Percentiles rank a stretch among this genome's conserved stretches.
Conservation (phyloP, 257 asterid genomes). For the Coffea canephora region DNA sequence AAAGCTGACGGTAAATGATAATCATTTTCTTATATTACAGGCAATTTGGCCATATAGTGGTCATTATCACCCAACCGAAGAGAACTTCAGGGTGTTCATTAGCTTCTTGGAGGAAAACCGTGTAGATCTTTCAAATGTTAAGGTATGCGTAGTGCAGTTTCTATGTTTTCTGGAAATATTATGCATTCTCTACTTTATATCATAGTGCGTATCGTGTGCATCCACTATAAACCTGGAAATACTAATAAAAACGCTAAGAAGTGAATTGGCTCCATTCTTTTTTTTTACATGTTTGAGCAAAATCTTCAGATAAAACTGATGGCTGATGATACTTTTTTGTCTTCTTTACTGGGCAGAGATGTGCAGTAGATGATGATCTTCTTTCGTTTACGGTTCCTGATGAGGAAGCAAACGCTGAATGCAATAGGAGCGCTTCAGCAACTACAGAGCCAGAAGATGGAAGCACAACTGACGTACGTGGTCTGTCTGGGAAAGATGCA, state of each 20-base stretch:
- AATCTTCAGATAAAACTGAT: not conserved
- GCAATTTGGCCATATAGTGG: constrained; percentile 98
- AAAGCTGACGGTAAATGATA: not conserved
- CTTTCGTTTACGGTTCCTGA: constrained; percentile 32
- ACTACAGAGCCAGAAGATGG: constrained; percentile 26
- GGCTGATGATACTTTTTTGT: constrained; percentile 17
- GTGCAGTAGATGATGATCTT: constrained; percentile 72
- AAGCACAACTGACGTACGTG: constrained; percentile 14
- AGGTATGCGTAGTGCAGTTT: constrained; percentile 38
- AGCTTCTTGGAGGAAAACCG: constrained; percentile 74
- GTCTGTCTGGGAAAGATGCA: constrained; percentile 21
- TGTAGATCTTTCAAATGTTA: constrained; percentile 72
- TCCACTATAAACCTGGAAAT: not conserved
- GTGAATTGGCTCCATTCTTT: not conserved
- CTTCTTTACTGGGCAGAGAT: constrained; percentile 48
- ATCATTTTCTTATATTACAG: constrained; percentile 27
- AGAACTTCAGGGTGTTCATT: constrained; percentile 76
- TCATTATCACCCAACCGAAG: constrained; percentile 93
- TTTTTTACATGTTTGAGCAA: not conserved
- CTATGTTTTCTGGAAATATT: not conserved
- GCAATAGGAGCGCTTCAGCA: constrained; percentile 11
- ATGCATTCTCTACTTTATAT: no score
- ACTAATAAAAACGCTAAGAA: not conserved
- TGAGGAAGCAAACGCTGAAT: constrained; percentile 28
- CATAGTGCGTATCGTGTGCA: not conserved